Conservation (phyloP, 371 early-diverging fungal genomes). For the Haplosporangium sp. region DNA sequence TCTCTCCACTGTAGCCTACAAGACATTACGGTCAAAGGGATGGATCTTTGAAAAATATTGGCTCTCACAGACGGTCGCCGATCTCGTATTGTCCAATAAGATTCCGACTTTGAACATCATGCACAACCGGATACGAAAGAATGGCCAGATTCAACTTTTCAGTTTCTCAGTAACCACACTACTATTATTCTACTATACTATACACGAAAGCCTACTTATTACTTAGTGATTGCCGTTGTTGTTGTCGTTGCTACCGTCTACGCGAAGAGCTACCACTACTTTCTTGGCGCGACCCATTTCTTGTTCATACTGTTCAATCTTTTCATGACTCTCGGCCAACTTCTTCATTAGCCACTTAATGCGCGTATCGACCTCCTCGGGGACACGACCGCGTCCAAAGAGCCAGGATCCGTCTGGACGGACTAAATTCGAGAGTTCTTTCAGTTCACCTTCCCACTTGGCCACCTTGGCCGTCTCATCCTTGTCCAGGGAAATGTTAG, state of each 20-base stretch:
- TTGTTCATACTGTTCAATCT: constrained; percentile 65
- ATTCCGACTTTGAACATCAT: too few species aligned
- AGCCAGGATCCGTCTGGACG: constrained; percentile 53
- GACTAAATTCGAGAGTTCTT: constrained; percentile 58
- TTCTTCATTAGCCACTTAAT: constrained; percentile 67
- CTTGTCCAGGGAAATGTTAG: constrained; percentile 73
- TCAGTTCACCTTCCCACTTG: constrained; percentile 80
- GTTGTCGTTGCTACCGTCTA: not conserved
- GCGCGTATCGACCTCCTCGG: constrained; percentile 66
- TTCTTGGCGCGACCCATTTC: constrained; percentile 62
- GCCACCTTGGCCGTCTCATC: constrained; percentile 75
- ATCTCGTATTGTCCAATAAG: too few species aligned
- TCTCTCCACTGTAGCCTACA: too few species aligned
- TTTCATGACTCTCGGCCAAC: constrained; percentile 61
- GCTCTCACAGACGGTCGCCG: too few species aligned
- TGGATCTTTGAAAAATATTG: too few species aligned
- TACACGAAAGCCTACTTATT: too few species aligned
- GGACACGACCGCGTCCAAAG: constrained; percentile 61
- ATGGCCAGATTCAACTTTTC: too few species aligned
- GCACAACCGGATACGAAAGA: too few species aligned
- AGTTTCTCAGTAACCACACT: too few species aligned
- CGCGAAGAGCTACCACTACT: constrained; percentile 33
- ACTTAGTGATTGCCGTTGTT: too few species aligned
- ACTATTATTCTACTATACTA: too few species aligned
- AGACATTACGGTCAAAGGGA: too few species aligned